Base-by-base conservation (phyloP, 345 rosid species). In the Microcos paniculata region DNA sequence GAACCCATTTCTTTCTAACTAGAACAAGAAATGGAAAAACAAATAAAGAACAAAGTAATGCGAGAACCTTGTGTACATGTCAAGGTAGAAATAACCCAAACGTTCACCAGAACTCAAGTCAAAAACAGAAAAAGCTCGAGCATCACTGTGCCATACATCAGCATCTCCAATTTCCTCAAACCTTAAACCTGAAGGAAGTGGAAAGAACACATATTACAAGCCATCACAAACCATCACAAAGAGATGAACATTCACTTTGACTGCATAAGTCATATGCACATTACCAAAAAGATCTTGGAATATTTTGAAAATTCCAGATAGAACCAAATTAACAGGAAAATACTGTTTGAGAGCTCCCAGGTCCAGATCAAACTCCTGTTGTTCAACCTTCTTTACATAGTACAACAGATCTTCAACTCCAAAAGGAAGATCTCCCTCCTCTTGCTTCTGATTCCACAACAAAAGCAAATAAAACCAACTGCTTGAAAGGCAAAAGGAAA, bases 261-360 rank as follows among this genome's bases (percentile, higher is more conserved):
- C 46, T n/a, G 5, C 26, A 51, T 30, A 24, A 12, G 35, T 9
- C 52, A 49, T 30, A 46, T 26, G 24, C 66, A 42, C 6, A 10
- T 84, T 90, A 95, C 98, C 97, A 77, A 95, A 93, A 80, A 93
- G 91, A 84, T 95, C 99, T 77, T 95, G 98, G 52, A 84, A 82
- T 82, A 91, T 84, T 88, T 93, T 95, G 77, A 93, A 90, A 78
- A 95, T 85, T 77, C 99, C 98, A 70, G 98, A 81, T 26, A 91
- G 80, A 87, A 93, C 98, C 88, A 95, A 87, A 79, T 82, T 86
- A 76, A 90, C 88, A 71, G 96, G 98, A 82, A 95, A 93, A 85
- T 88, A 87, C 76, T 89, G 90, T 80, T 87, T 89, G 70, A 95
- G 82, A 73, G 88, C 91, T 81, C 85, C 93, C 79, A 91, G 82